Percentiles rank a stretch among this genome's conserved stretches.
These are phyloP conservation scores for Trichosporon sp. DNA, from an alignment of 1,284 basidiomycete genomes.

Conservation along the genomic window DNA sequence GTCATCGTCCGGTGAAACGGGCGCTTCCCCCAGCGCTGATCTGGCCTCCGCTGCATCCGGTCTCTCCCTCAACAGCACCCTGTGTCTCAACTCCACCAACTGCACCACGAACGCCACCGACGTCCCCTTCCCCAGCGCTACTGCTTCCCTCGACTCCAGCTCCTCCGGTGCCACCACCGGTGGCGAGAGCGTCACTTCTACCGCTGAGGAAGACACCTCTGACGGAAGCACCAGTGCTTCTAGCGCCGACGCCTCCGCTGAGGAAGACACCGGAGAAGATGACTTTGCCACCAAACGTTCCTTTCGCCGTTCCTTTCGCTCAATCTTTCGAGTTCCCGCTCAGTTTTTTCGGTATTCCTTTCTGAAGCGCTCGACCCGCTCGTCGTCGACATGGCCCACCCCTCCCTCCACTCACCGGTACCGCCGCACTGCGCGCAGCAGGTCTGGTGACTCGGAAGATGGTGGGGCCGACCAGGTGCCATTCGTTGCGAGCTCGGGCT, in stretches of 20 bases:
- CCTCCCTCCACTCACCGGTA: background rate
- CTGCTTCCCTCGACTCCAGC: background rate
- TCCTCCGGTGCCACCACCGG: background rate
- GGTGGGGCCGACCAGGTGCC: background rate
- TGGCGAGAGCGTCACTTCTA: background rate
- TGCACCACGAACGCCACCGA: background rate
- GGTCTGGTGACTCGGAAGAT: background rate
- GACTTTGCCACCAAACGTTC: background rate
- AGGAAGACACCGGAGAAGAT: too few species aligned
- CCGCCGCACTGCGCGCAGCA: background rate
- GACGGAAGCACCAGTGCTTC: too few species aligned
- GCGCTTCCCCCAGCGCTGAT: background rate
- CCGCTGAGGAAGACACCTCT: background rate
- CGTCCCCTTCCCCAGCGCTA: background rate
- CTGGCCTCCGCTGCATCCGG: background rate
- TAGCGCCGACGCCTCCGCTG: too few species aligned
- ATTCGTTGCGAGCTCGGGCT: background rate
- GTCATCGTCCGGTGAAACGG: background rate
- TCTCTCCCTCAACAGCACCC: background rate
- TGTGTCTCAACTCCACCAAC: background rate
- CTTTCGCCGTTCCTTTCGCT: background rate
- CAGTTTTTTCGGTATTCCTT: background rate
- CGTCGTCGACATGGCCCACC: too few species aligned
- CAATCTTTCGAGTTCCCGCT: background rate
- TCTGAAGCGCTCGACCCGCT: background rate